Evolutionary conservation across 1,139 yeast species (phyloP), one percentile per base, ranked within the genome.

Genomic region (Geotrichum phurueaensis): DNA sequence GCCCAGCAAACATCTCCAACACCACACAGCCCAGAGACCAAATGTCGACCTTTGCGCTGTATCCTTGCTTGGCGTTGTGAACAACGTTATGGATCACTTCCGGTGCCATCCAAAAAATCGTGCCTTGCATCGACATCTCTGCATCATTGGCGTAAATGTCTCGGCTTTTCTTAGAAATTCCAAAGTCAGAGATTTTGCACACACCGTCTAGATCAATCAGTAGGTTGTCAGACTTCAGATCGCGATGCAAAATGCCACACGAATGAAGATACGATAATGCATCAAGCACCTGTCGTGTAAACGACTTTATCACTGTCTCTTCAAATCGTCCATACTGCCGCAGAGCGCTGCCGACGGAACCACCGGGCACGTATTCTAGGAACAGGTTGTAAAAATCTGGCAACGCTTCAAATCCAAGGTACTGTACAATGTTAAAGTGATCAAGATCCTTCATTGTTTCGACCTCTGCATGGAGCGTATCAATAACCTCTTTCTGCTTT

Each of bases 101-200:
- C 0, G 99, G 99, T 0, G 99, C 99, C 99, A 95, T 95, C 99
- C 99, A 95, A 72, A 92, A 95, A 1, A 95, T 92, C 0, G 99
- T 92, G 23, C 99, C 99, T 74, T 95, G 97, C 94, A 87, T 88
- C 15, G 98, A 92, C 96, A 92, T 89, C 62, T 90, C 97, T 1
- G 97, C 92, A 68, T 89, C 86, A 70, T 94, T 92, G 29, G 89
- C 86, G 72, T 94, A 94, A 51, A 94, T 89, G 71, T 94, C 94
- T n/a, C 77, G 68, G 60, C 96, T 88, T 67, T 86, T 83, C 70
- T 91, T 92, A 55, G 98, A 91, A 62, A 95, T 95, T 51, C 99
- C 99, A 77, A 95, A 95, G 73, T 95, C 99, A 10, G 97, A 88
- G 58, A 95, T 95, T 75, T 95, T 95, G 74, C 97, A 90, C 13